Percentiles rank a stretch among this genome's conserved stretches.
These are phyloP conservation scores for Cutaneotrichosporon spelunceum DNA, from an alignment of 1,284 basidiomycete genomes.

Conservation along the genomic window DNA sequence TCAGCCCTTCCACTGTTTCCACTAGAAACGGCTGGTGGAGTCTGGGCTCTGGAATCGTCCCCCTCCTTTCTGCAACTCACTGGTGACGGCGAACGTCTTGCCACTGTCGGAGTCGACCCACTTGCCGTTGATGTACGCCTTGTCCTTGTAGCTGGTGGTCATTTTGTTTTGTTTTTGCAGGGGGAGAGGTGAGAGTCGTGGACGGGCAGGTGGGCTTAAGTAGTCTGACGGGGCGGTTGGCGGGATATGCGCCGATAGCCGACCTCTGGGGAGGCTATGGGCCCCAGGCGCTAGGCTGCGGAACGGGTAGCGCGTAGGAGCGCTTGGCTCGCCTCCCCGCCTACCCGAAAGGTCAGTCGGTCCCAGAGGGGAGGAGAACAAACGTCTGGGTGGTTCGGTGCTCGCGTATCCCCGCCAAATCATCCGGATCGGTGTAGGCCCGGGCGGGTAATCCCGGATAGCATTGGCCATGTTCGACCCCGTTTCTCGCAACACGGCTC, in stretches of 20 bases:
- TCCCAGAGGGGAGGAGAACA: not conserved
- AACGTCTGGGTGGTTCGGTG: not conserved
- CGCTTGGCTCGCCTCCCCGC: not conserved
- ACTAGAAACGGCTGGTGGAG: not conserved
- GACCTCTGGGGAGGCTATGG: not conserved
- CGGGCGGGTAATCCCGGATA: not conserved
- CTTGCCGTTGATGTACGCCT: conserved; percentile 73
- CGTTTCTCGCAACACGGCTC: not conserved
- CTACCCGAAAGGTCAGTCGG: not conserved
- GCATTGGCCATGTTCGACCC: not conserved
- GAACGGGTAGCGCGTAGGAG: not conserved
- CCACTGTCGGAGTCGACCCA: conserved; percentile 72
- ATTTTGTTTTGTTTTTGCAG: conserved; percentile 5
- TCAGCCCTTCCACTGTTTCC: not conserved
- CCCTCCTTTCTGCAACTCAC: conserved; percentile 53
- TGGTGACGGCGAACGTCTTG: conserved; percentile 65
- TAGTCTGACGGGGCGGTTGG: not conserved
- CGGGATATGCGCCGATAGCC: conserved; percentile 16
- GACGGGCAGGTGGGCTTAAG: not conserved
- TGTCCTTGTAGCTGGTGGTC: conserved; percentile 20
- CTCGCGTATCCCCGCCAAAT: not conserved
- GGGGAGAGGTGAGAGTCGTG: not conserved
- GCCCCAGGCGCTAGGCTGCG: conserved; percentile 3
- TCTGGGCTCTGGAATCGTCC: not conserved
- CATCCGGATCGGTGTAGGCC: not conserved